These are phyloP conservation scores for Pythium monospermum DNA, from an alignment of 352 stramenopile genomes.

Conservation along the genomic window DNA sequence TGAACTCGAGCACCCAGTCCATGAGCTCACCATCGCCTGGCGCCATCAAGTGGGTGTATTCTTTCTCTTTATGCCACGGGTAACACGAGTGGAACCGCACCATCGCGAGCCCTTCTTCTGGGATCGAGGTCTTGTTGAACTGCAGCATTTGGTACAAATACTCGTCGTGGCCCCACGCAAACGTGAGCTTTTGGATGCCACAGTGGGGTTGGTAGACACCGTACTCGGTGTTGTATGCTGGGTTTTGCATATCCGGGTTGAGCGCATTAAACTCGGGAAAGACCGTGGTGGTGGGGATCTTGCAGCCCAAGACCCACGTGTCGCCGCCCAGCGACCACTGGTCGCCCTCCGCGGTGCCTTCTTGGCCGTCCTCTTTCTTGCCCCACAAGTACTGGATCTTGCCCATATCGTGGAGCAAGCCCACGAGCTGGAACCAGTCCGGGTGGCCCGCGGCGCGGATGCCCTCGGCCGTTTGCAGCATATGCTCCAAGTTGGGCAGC, in stretches of 20 bases:
- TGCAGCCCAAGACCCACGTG: constrained; percentile 90
- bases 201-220: constrained; percentile 90
- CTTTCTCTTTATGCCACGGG: constrained; percentile 91
- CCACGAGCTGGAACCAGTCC: constrained; percentile 91
- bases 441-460: constrained; percentile 86
- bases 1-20: constrained; percentile 92
- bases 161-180: constrained; percentile 92
- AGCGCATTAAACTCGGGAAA: constrained; percentile 88
- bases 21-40: constrained; percentile 80
- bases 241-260: constrained; percentile 89
- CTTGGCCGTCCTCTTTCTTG: constrained; percentile 70
- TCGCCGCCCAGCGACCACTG: constrained; percentile 93
- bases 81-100: constrained; percentile 93
- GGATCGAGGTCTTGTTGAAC: constrained; percentile 85
- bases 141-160: constrained; percentile 94
- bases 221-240: constrained; percentile 75
- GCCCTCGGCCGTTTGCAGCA: constrained; percentile 92
- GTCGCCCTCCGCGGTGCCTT: constrained; percentile 81
- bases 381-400: constrained; percentile 95
- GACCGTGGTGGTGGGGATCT: constrained; percentile 84
- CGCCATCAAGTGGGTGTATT: constrained; percentile 87
- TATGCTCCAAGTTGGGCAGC: constrained; percentile 90
- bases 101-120: constrained; percentile 89
- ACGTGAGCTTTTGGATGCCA: constrained; percentile 86
- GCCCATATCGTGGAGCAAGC: constrained; percentile 92